Conservation (phyloP, 2,329 filamentous ascomycete genomes). For the Colletotrichum tofieldiae region DNA sequence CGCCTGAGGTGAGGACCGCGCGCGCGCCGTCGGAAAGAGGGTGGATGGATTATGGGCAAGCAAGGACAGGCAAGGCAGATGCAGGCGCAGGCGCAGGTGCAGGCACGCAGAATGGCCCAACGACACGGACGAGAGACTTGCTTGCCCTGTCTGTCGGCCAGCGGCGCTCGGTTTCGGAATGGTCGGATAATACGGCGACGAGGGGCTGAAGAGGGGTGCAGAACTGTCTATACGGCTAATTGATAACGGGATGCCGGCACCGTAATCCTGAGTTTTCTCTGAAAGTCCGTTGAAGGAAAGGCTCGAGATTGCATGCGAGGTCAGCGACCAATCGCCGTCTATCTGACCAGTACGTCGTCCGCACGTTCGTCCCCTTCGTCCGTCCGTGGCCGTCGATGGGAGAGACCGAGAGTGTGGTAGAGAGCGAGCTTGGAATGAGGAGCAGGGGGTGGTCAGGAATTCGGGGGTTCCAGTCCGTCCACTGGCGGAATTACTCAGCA, state of each 20-base stretch:
- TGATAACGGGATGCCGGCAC: constrained; percentile 24
- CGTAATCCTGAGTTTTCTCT: constrained; percentile 14
- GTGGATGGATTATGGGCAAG: constrained; percentile 19
- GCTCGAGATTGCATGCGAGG: constrained; percentile 31
- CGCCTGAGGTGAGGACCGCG: constrained; percentile 16
- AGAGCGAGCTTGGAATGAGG: constrained; percentile 17
- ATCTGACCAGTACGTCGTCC: constrained; percentile 31
- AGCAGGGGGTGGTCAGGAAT: constrained; percentile 19
- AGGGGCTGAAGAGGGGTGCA: constrained; percentile 4
- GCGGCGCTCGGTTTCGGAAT: constrained; percentile 37
- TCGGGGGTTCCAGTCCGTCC: constrained; percentile 14
- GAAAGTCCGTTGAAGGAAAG: constrained; percentile 21
- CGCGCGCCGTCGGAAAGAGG: constrained; percentile 16
- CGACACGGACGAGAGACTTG: background rate
- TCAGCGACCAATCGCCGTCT: constrained; percentile 27
- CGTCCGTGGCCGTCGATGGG: constrained; percentile 24
- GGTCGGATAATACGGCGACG: constrained; percentile 28
- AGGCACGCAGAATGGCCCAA: constrained; percentile 6
- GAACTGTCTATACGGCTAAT: constrained; percentile 30
- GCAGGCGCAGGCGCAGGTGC: background rate
- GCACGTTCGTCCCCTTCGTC: constrained; percentile 16
- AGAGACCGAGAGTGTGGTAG: constrained; percentile 3
- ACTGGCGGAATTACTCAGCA: constrained; percentile 35
- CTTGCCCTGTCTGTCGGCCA: constrained; percentile 20
- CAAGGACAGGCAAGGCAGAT: constrained; percentile 35